Conservation (phyloP, 352 stramenopile species). For the Globisporangium spiculum region DNA sequence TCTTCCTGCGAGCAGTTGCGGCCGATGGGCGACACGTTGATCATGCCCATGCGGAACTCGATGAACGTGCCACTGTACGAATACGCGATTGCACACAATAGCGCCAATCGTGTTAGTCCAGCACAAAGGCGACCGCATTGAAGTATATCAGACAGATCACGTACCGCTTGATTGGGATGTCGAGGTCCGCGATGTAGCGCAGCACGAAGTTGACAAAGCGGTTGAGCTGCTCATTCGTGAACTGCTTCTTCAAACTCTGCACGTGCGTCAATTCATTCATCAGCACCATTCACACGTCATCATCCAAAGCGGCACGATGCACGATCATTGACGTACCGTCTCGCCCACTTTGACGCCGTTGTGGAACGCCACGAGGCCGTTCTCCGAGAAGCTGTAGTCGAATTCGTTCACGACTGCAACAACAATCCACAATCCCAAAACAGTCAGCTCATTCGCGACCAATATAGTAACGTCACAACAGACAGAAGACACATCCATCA, state of each 20-base stretch:
- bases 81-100: not conserved
- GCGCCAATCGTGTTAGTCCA: not conserved
- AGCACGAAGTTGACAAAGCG: constrained; percentile 96
- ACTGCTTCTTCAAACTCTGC: constrained; percentile 91
- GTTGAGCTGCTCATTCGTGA: constrained; percentile 98
- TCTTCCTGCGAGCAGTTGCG: constrained; percentile 98
- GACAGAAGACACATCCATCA: not conserved
- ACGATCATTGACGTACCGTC: constrained; percentile 40
- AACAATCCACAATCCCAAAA: not conserved
- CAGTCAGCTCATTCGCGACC: not conserved
- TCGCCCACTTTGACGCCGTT: constrained; percentile 90
- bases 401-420: constrained; percentile 90
- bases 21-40: constrained; percentile 99
- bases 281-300: not conserved
- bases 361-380: constrained; percentile 98
- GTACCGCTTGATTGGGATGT: constrained; percentile 96
- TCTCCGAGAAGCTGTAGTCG: constrained; percentile 99
- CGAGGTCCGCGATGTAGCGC: constrained; percentile 91
- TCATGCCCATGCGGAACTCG: constrained; percentile 99
- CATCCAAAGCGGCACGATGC: not conserved
- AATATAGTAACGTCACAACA: not conserved
- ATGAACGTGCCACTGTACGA: constrained; percentile 94
- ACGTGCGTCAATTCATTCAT: constrained; percentile 7
- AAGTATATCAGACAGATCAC: not conserved
- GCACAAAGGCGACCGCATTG: not conserved